Percentiles rank a stretch among this genome's conserved stretches.
phyloP scores from a whole-genome alignment of 306 rosid species.

The Malus sylvestris region DNA sequence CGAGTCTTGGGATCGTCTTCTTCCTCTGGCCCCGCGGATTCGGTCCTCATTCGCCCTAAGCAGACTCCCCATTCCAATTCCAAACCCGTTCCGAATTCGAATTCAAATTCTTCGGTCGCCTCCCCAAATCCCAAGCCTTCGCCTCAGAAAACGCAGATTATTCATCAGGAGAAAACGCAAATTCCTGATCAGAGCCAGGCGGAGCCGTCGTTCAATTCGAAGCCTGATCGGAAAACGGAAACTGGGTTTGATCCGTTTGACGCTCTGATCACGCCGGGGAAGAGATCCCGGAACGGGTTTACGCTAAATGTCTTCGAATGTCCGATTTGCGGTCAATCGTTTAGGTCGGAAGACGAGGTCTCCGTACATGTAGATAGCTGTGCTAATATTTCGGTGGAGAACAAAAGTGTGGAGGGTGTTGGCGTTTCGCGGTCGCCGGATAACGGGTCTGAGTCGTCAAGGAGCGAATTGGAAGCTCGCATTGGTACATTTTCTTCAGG shows the following conservation, averaged over 20 bases:
- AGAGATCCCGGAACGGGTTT: slow-evolving; percentile 61
- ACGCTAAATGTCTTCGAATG: slow-evolving; percentile 59
- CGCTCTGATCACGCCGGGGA: slow-evolving; percentile 64
- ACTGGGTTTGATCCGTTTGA: slow-evolving; percentile 80
- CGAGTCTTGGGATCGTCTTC: slow-evolving; percentile 79
- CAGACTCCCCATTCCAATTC: slow-evolving; percentile 35
- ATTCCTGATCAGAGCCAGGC: slow-evolving; percentile 6
- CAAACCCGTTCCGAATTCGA: slow-evolving; percentile 24
- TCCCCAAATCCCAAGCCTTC: slow-evolving; percentile 24
- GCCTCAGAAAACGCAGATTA: slow-evolving; percentile 15
- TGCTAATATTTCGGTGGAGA: slow-evolving; percentile 19
- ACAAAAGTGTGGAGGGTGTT: background rate
- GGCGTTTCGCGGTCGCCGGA: slow-evolving; percentile 15
- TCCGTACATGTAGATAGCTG: slow-evolving; percentile 70
- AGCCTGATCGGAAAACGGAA: slow-evolving; percentile 25
- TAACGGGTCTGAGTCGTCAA: slow-evolving; percentile 18
- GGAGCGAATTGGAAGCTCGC: slow-evolving; percentile 45
- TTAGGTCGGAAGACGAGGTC: slow-evolving; percentile 74
- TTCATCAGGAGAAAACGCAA: slow-evolving; percentile 20
- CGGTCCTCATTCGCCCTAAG: slow-evolving; percentile 22
- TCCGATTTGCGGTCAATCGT: slow-evolving; percentile 62
- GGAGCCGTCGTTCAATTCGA: slow-evolving; percentile 11
- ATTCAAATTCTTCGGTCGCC: slow-evolving; percentile 11
- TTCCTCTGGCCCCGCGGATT: slow-evolving; percentile 35
- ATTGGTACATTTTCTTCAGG: slow-evolving; percentile 56